Percentiles rank a stretch among this genome's conserved stretches.
Conservation (phyloP, 2,329 filamentous ascomycete genomes). For the Xylaria arbuscula region DNA sequence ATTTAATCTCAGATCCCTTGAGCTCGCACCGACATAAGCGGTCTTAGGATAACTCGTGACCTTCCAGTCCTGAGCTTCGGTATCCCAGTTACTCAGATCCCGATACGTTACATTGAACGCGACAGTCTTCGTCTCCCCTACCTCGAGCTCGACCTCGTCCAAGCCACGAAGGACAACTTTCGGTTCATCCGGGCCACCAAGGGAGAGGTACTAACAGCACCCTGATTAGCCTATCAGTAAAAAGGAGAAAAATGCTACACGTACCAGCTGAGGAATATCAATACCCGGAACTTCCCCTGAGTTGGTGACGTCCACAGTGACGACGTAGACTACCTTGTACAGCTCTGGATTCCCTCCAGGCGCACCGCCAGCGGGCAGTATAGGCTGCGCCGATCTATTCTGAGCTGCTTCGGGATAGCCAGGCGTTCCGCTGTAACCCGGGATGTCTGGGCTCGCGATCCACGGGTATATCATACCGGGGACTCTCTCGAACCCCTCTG, state of each 20-base stretch:
- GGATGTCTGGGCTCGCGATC: slow-evolving; percentile 69
- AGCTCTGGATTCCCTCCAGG: slow-evolving; percentile 73
- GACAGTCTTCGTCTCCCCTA: slow-evolving; percentile 75
- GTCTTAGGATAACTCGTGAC: slow-evolving; percentile 62
- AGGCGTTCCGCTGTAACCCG: slow-evolving; percentile 57
- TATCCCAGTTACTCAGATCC: slow-evolving; percentile 90
- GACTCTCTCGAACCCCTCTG: slow-evolving; percentile 65
- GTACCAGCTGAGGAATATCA: slow-evolving; percentile 75
- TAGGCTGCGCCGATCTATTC: slow-evolving; percentile 68
- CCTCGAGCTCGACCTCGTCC: slow-evolving; percentile 76
- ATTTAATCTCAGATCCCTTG: slow-evolving; percentile 43
- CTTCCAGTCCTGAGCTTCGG: slow-evolving; percentile 81
- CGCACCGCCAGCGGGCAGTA: slow-evolving; percentile 59
- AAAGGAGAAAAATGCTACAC: slow-evolving; percentile 19
- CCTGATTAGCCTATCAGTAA: background rate
- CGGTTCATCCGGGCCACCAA: slow-evolving; percentile 80
- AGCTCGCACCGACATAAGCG: slow-evolving; percentile 64
- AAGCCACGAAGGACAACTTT: slow-evolving; percentile 78
- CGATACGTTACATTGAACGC: slow-evolving; percentile 76
- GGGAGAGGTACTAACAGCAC: slow-evolving; percentile 70
- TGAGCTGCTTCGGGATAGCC: slow-evolving; percentile 68
- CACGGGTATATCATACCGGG: slow-evolving; percentile 74
- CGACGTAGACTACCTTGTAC: slow-evolving; percentile 75
- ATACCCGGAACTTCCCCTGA: slow-evolving; percentile 72
- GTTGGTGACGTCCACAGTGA: slow-evolving; percentile 76